These are phyloP conservation scores for Protostelium mycophagum DNA, from an alignment of 78 protist species.

Conservation along the genomic window DNA sequence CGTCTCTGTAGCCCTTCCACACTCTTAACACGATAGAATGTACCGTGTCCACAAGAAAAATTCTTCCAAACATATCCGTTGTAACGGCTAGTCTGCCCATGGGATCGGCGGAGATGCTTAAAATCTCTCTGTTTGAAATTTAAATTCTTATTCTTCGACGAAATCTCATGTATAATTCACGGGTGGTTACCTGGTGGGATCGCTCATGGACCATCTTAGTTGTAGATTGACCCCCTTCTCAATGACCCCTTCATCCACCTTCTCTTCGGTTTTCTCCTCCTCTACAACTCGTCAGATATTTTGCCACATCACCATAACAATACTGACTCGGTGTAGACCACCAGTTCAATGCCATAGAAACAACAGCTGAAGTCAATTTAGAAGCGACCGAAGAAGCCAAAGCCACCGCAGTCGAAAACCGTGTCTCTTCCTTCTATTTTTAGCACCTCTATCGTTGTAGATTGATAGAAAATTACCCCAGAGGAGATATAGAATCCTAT, in stretches of 20 bases:
- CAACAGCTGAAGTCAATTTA: slow-evolving; percentile 51
- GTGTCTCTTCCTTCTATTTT: not conserved
- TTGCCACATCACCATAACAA: not conserved
- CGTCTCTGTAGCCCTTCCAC: slow-evolving; percentile 80
- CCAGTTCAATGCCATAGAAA: slow-evolving; percentile 56
- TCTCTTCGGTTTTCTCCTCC: not conserved
- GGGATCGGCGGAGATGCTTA: slow-evolving; percentile 32
- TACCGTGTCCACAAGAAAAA: slow-evolving; percentile 42
- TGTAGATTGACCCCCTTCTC: slow-evolving; percentile 32
- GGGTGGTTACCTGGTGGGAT: not conserved
- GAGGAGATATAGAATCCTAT: not conserved
- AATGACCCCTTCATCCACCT: not conserved
- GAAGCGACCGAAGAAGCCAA: slow-evolving; percentile 33
- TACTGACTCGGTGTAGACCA: slow-evolving; percentile 9
- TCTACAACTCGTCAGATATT: not conserved
- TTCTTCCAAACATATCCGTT: slow-evolving; percentile 61
- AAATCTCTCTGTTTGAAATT: slow-evolving; percentile 13
- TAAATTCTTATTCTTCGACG: not conserved
- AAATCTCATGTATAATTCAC: not conserved
- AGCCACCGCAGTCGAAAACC: slow-evolving; percentile 37
- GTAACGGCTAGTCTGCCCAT: slow-evolving; percentile 41
- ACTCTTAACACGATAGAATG: slow-evolving; percentile 29
- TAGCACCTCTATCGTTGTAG: too few species aligned
- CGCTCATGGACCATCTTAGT: slow-evolving; percentile 25
- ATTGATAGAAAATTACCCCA: not conserved